phyloP scores from a whole-genome alignment of 352 stramenopile genomes.

The Globisporangium rhizosaccharum region DNA sequence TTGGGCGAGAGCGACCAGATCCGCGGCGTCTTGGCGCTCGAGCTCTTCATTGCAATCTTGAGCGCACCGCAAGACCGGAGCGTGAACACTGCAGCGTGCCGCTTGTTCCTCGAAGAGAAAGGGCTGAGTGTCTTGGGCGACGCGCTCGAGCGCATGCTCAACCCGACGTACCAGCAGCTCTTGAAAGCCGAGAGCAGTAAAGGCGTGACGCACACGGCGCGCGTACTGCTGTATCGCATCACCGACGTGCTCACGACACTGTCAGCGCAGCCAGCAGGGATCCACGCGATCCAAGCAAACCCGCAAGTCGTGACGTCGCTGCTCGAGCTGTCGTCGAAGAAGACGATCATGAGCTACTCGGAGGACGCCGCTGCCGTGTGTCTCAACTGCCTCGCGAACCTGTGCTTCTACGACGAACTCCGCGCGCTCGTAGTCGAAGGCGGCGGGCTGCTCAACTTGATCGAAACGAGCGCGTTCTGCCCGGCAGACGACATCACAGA shows the following conservation, averaged over 20 bases:
- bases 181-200: conserved; percentile 29
- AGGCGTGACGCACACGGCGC: conserved; percentile 36
- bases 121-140: conserved; percentile 48
- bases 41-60: conserved; percentile 62
- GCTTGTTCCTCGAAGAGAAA: conserved; percentile 46
- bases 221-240: conserved; percentile 62
- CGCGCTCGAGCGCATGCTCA: conserved; percentile 65
- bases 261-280: conserved; percentile 28
- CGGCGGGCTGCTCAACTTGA: conserved; percentile 58
- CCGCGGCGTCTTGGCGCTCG: conserved; percentile 62
- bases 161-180: conserved; percentile 61
- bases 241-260: conserved; percentile 60
- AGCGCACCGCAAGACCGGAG: conserved; percentile 35
- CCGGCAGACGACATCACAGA: conserved; percentile 36
- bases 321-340: conserved; percentile 47
- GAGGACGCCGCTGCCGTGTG: conserved; percentile 53
- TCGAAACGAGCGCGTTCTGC: conserved; percentile 66
- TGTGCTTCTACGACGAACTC: conserved; percentile 61
- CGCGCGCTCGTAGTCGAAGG: conserved; percentile 47
- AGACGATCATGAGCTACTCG: conserved; percentile 56
- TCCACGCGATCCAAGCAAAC: conserved; percentile 51
- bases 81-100: conserved; percentile 50
- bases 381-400: conserved; percentile 47
- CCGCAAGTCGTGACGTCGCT: conserved; percentile 52
- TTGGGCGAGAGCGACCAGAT: conserved; percentile 73